Evolutionary conservation across 2,329 filamentous ascomycete genomes (phyloP), one percentile per base, ranked within the genome.

Genomic region (Fusarium pilosicola): DNA sequence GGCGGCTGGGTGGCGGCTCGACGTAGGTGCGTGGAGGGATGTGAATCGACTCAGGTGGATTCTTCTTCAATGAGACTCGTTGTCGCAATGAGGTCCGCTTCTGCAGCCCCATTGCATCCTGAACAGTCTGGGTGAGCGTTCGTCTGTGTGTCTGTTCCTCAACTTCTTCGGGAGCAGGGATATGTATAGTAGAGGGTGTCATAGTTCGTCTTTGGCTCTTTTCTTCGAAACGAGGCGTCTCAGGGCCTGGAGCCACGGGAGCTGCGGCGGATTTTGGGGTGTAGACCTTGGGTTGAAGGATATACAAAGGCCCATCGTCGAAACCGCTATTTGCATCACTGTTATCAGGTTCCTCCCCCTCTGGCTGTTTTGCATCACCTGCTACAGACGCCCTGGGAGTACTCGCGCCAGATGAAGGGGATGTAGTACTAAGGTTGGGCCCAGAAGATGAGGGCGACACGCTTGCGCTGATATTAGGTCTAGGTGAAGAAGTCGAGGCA

Each of bases 251-350:
- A 5, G 85, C 56, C 55, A 83, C 82, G 6, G 87, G 87, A 10
- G 87, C 87, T 2, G 86, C 85, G 28, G 85, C 75, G 6, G 87
- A 86, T 57, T 85, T 82, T 0, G 89, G 89, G 1, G 87, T 89
- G 73, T 90, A 90, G 1, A 88, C 89, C 39, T 85, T 83, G 18
- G 89, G 89, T 70, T 90, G 88, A 9, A 91, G 81, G 28, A 90
- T 83, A 66, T 85, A 90, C 3, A 90, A 75, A 0, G 83, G 80
- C 15, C 83, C 83, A 44, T 87, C 83, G 12, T 75, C 62, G 32
- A 77, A 49, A 5, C 60, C 65, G 13, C 65, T 32, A 26, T 70
- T 46, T 20, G 65, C 26, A 36, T 75, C 70, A 22, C 55, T 69
- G 48, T 65, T 62, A 13, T 77, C 68, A 5, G 69, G 51, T 22